A percentile compares a stretch with the other conserved stretches of the same genome.
phyloP scores from a whole-genome alignment of 768 basidiomycete species.

The Phaeotremella fagi region DNA sequence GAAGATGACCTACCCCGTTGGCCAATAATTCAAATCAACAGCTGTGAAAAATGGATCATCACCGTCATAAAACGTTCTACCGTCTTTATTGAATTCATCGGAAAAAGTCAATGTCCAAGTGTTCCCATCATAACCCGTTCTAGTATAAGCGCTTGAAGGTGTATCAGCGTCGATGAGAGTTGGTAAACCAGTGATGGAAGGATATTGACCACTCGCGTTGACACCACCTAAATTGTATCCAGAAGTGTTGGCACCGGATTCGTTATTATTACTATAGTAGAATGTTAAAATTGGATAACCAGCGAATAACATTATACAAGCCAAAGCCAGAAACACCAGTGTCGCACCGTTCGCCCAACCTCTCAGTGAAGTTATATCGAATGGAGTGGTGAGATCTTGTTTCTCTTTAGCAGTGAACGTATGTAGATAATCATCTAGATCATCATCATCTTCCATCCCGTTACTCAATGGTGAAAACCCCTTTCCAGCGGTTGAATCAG shows the following conservation, averaged over 20 bases:
- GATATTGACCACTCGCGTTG: slow-evolving; percentile 68
- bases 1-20: slow-evolving; percentile 29
- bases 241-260: slow-evolving; percentile 21
- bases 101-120: slow-evolving; percentile 71
- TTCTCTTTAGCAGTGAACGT: slow-evolving; percentile 37
- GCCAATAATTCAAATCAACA: slow-evolving; percentile 50
- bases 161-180: slow-evolving; percentile 74
- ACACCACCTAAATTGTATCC: slow-evolving; percentile 70
- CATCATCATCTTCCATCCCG: slow-evolving; percentile 32
- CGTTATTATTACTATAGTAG: slow-evolving; percentile 16
- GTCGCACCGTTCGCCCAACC: slow-evolving; percentile 71
- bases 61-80: slow-evolving; percentile 70
- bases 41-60: slow-evolving; percentile 69
- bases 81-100: slow-evolving; percentile 78
- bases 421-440: slow-evolving; percentile 46
- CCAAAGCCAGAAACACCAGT: slow-evolving; percentile 56
- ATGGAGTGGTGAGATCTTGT: slow-evolving; percentile 56
- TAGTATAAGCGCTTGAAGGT: slow-evolving; percentile 53
- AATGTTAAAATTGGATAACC: slow-evolving; percentile 39
- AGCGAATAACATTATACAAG: slow-evolving; percentile 44
- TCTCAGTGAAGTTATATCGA: slow-evolving; percentile 62
- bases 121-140: slow-evolving; percentile 55
- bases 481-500: background rate
- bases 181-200: slow-evolving; percentile 50
- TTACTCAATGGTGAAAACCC: slow-evolving; percentile 2